These are phyloP conservation scores for Coemansia sp. DNA, from an alignment of 192 early-diverging fungal species.

Conservation along the genomic window DNA sequence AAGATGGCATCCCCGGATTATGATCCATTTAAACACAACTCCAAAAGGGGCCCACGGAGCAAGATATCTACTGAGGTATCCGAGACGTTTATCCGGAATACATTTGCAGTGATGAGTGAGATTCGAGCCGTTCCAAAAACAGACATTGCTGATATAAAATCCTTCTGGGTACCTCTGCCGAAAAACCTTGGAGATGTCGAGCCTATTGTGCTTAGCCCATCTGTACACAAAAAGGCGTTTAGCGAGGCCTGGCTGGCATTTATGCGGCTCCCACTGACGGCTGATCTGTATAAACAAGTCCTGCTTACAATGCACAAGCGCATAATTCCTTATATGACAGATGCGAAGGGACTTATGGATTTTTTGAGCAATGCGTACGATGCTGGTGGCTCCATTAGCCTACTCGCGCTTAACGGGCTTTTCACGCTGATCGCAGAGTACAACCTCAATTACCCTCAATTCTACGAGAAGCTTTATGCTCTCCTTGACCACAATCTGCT, in stretches of 20 bases:
- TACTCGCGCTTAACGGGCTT: slow-evolving; percentile 92
- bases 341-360: slow-evolving; percentile 82
- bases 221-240: slow-evolving; percentile 68
- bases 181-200: slow-evolving; percentile 6
- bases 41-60: neutral
- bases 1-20: slow-evolving; percentile 42
- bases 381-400: slow-evolving; percentile 80
- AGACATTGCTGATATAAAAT: slow-evolving; percentile 50
- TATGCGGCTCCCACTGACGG: slow-evolving; percentile 67
- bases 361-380: slow-evolving; percentile 92
- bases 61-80: slow-evolving; percentile 29
- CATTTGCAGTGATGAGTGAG: slow-evolving; percentile 59
- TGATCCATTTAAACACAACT: slow-evolving; percentile 33
- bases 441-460: slow-evolving; percentile 97
- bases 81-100: slow-evolving; percentile 56
- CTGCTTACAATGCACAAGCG: slow-evolving; percentile 82
- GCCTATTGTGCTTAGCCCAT: slow-evolving; percentile 44
- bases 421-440: slow-evolving; percentile 95
- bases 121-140: slow-evolving; percentile 62
- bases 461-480: slow-evolving; percentile 91
- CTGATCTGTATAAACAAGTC: slow-evolving; percentile 76
- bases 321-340: slow-evolving; percentile 82
- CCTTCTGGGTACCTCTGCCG: slow-evolving; percentile 57
- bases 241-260: slow-evolving; percentile 79
- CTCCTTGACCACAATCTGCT: slow-evolving; percentile 87